phyloP scores from a whole-genome alignment of 768 basidiomycete species.

The Pleurotus tuber-regium region DNA sequence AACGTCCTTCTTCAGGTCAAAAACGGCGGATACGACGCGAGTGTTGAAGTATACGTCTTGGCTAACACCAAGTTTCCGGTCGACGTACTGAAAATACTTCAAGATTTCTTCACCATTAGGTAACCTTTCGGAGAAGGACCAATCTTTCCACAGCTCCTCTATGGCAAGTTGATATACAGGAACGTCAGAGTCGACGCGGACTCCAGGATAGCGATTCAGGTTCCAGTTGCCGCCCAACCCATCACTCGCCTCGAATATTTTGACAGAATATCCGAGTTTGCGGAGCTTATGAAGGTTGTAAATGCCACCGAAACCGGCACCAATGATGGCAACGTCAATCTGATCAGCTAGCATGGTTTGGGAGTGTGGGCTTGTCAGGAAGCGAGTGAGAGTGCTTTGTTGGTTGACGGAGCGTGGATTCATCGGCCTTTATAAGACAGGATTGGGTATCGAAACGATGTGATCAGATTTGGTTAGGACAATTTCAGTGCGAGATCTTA shows the following conservation, averaged over 20 bases:
- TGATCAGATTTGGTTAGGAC: neutral
- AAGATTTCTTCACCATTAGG: constrained; percentile 8
- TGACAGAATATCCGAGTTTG: neutral
- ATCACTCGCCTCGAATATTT: constrained; percentile 8
- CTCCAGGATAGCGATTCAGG: constrained; percentile 6
- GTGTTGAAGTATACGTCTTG: constrained; percentile 22
- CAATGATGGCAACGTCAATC: constrained; percentile 5
- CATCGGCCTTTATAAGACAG: too few relatives aligned
- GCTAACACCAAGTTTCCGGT: constrained; percentile 21
- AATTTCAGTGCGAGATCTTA: neutral
- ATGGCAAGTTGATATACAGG: neutral
- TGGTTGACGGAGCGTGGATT: neutral
- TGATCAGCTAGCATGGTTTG: neutral
- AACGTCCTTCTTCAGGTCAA: constrained; percentile 14
- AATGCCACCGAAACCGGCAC: constrained; percentile 3
- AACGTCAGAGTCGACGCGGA: constrained; percentile 8
- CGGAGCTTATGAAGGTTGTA: neutral
- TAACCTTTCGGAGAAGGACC: constrained; percentile 1
- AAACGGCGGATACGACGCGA: constrained; percentile 20
- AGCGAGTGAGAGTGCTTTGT: neutral
- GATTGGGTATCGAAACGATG: neutral
- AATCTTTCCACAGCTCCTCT: constrained; percentile 9
- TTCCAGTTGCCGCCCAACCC: constrained; percentile 15
- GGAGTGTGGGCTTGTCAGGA: neutral
- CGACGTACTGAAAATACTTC: constrained; percentile 22